A percentile compares a stretch with the other conserved stretches of the same genome.
phyloP scores from a whole-genome alignment of 257 asterid genomes.

The Lycium barbarum region DNA sequence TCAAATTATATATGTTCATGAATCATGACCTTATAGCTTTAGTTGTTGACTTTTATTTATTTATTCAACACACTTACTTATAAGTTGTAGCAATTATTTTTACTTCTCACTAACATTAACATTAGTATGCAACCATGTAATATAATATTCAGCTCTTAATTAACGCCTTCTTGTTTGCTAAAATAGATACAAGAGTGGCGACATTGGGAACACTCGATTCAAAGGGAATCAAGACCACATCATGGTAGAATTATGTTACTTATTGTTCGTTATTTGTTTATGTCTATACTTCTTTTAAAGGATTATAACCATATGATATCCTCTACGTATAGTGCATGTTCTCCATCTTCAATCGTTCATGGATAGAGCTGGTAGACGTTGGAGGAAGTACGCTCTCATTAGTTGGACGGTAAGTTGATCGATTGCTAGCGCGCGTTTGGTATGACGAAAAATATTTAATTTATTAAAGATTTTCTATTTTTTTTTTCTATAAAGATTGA shows the following conservation, averaged over 20 bases:
- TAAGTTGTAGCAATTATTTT: too few relatives aligned
- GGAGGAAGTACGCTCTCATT: conserved; percentile 70
- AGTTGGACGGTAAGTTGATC: conserved; percentile 72
- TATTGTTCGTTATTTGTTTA: background rate
- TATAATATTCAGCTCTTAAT: background rate
- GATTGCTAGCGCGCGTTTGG: background rate
- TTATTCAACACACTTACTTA: background rate
- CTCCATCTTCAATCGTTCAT: conserved; percentile 48
- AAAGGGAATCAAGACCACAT: conserved; percentile 42
- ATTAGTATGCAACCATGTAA: background rate
- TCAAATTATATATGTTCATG: background rate
- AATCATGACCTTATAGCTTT: background rate
- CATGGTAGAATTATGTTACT: conserved; percentile 39
- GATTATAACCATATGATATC: conserved; percentile 1
- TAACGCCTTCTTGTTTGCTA: background rate
- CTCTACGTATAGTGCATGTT: conserved; percentile 15
- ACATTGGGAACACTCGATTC: conserved; percentile 72
- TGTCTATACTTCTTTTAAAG: background rate
- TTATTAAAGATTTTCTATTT: background rate
- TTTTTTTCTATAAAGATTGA: background rate
- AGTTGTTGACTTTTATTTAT: background rate
- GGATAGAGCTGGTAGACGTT: conserved; percentile 65
- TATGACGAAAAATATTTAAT: background rate
- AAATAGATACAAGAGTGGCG: conserved; percentile 77
- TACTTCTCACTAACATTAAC: background rate